phyloP scores from a whole-genome alignment of 495 filamentous ascomycete species.

The Podospora fimiseda region DNA sequence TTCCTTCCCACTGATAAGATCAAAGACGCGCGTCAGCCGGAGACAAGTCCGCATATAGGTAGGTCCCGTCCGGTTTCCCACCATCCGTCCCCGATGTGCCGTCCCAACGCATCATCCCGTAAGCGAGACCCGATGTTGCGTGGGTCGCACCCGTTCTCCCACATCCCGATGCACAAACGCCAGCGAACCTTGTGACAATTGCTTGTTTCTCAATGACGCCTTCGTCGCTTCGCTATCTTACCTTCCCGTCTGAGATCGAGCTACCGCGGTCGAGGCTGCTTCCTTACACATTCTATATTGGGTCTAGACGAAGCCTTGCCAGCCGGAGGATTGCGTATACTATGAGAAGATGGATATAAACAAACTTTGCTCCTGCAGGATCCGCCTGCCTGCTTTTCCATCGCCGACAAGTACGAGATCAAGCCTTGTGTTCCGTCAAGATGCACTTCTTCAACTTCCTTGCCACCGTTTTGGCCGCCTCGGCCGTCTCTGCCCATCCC shows the following conservation, averaged over 20 bases:
- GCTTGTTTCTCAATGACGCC: background rate
- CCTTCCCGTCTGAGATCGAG: background rate
- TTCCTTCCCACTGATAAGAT: too few species aligned
- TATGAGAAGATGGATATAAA: background rate
- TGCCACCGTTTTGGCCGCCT: conserved; percentile 7
- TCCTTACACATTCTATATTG: background rate
- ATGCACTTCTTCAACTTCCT: conserved; percentile 13
- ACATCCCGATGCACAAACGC: too few species aligned
- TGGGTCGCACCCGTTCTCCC: too few species aligned
- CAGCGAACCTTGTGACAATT: background rate
- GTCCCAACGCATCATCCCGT: too few species aligned
- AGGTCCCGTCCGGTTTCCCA: too few species aligned
- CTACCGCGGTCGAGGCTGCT: background rate
- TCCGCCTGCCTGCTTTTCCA: background rate
- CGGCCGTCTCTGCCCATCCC: conserved; percentile 11
- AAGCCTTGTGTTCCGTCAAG: background rate
- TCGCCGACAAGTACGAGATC: background rate
- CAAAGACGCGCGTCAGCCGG: too few species aligned
- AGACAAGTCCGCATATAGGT: too few species aligned
- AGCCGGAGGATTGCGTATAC: background rate
- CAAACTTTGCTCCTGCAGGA: background rate
- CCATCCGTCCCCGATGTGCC: too few species aligned
- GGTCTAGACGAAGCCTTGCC: background rate
- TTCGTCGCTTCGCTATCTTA: too few species aligned
- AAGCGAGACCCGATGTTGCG: too few species aligned